Evolutionary conservation across 192 early-diverging fungal species (phyloP), one percentile per base, ranked within the genome.

Genomic region (Coemansia sp.): DNA sequence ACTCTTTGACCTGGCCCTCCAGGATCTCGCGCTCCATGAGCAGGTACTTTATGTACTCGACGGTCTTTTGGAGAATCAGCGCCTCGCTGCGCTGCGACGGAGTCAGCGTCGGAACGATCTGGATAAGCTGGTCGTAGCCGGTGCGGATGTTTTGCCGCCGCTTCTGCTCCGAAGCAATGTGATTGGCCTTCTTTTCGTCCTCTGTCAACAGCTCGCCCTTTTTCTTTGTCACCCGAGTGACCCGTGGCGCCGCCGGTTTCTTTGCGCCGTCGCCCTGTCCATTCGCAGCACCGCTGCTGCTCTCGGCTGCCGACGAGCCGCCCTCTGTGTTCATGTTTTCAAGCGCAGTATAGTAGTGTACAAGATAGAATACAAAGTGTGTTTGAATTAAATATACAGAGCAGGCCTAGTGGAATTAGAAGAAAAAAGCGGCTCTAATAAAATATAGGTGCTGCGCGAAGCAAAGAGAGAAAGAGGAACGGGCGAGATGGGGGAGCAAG

Each of bases 81-180:
- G 87, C 91, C 60, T 92, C 90, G 55, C 84, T 87, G 35, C 87
- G 80, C 68, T 92, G 92, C 26, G 85, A 85, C 23, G 85, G 83
- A 36, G 83, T 88, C 40, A 95, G 67, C 5, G 83, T 82, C 32
- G 93, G 91, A 25, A 95, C 90, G 51, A 92, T 84, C 49, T 89
- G 87, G 28, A 90, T 85, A 43, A 97, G 82, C 53, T 89, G 85
- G 62, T 94, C 90, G 65, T 94, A 94, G 9, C 94, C 94, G 17
- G 82, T 57, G 11, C 90, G 81, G 62, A 97, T 97, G 55, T 94
- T 92, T 46, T 91, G 87, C 32, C 94, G 78, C 43, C 94, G 83
- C 58, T 92, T 90, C 65, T 97, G 91, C 64, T 97, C 94, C 18
- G 88, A 91, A 1, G 88, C 91, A 77, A 97, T 97, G 66, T 97